Evolutionary conservation across 164 flowering plant species (phyloP), one percentile per base, ranked within the genome.

Genomic region (Brasenia schreberi): DNA sequence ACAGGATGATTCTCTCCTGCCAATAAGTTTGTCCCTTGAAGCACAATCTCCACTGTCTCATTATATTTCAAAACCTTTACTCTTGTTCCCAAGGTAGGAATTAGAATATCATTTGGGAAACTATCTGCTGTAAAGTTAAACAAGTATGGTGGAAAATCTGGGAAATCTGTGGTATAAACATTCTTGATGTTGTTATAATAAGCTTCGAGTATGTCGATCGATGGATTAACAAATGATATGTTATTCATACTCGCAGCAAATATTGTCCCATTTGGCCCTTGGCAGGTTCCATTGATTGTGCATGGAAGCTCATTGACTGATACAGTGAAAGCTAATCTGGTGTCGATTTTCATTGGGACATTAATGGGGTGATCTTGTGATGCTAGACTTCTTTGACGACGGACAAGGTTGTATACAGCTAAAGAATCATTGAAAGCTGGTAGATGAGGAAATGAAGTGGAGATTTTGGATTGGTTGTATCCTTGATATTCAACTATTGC

Each of bases 401-500:
- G 9, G 3, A 42, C 59, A 66, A 71, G 73, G 39, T 43, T 61
- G 1, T 18, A 19, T 0, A 74, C 68, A 0, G 79, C 77, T 0
- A n/a, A 6, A 0, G 77, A 69, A 60, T 69, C 74, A 27, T 70
- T 67, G 33, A 58, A 19, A 16, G 10, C 3, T 5, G 77, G 77
- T 27, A 74, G 63, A 23, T 18, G 10, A 5, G 63, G 61, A 5
- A 66, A 43, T 39, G 42, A 12, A 2, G 72, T 42, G 2, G 67
- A 43, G 18, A 27, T 9, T 4, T 66, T 42, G 18, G 6, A 5
- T 61, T 65, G 11, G 60, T 67, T 52, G 5, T 43, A 56, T 19
- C 70, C 74, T 5, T 4, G 4, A 71, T 75, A 75, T 5, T 70
- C 62, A 5, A 78, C 12, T 27, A 78, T 75, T 7, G 72, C 81